phyloP scores from a whole-genome alignment of 192 early-diverging fungal species.

The Coemansia sp. region DNA sequence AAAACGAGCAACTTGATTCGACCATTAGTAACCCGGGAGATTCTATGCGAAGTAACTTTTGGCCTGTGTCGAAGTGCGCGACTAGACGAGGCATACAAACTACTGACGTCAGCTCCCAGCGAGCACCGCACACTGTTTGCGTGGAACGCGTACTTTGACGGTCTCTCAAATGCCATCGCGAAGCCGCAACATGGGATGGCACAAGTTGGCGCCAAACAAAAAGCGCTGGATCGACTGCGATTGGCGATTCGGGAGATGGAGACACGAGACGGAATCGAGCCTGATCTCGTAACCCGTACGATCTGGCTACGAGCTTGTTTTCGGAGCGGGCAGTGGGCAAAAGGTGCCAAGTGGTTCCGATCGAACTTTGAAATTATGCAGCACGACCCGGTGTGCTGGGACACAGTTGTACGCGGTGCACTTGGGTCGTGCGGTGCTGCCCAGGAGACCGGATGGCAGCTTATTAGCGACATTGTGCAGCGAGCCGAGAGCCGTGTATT shows the following conservation, averaged over 20 bases:
- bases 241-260: slow-evolving; percentile 21
- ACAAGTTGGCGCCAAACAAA: not conserved
- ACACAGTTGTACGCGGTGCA: slow-evolving; percentile 29
- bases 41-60: slow-evolving; percentile 33
- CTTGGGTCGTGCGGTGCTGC: slow-evolving; percentile 11
- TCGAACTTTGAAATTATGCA: slow-evolving; percentile 4
- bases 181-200: not conserved
- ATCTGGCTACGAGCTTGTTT: slow-evolving; percentile 52
- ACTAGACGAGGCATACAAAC: slow-evolving; percentile 16
- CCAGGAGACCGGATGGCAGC: slow-evolving; percentile 27
- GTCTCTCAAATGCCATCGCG: slow-evolving; percentile 9
- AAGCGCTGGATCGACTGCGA: slow-evolving; percentile 5
- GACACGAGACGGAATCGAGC: slow-evolving; percentile 3
- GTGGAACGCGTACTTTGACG: slow-evolving; percentile 49
- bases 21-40: slow-evolving; percentile 10
- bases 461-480: slow-evolving; percentile 24
- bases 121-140: slow-evolving; percentile 9
- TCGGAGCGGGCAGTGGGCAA: slow-evolving; percentile 20
- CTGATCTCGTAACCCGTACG: slow-evolving; percentile 26
- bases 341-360: slow-evolving; percentile 19
- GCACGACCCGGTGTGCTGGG: slow-evolving; percentile 37
- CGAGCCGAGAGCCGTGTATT: not conserved
- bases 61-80: slow-evolving; percentile 26
- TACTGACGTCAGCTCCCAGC: not conserved
- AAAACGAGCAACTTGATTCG: not conserved